A percentile compares a stretch with the other conserved stretches of the same genome.
Evolutionary conservation across 306 rosid genomes (phyloP).

Genomic region (Astragalus glycyphyllos): DNA sequence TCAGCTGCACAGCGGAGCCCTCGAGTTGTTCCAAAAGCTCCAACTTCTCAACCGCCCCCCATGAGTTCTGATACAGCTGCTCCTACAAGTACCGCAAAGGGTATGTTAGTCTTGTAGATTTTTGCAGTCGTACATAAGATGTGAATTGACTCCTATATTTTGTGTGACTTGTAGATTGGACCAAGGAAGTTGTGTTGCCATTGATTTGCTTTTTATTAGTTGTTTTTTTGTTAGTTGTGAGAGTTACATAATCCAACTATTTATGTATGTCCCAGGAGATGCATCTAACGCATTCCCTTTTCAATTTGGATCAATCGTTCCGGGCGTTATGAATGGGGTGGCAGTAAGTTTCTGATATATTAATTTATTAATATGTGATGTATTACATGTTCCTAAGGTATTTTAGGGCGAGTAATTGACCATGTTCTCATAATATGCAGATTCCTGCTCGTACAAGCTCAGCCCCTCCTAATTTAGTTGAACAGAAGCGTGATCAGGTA

Average conservation of each 20-base stretch:
- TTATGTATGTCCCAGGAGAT: slow-evolving; percentile 63
- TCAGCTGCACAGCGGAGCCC: slow-evolving; percentile 60
- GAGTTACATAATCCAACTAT: slow-evolving; percentile 35
- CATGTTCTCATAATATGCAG: slow-evolving; percentile 54
- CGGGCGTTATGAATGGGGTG: slow-evolving; percentile 74
- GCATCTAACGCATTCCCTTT: slow-evolving; percentile 65
- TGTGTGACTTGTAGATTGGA: slow-evolving; percentile 22
- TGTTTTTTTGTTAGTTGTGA: slow-evolving; percentile 26
- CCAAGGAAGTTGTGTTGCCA: not conserved
- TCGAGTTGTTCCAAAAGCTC: slow-evolving; percentile 69
- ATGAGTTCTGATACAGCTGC: slow-evolving; percentile 52
- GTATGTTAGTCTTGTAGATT: slow-evolving; percentile 51
- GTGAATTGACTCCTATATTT: slow-evolving; percentile 8
- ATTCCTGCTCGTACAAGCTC: slow-evolving; percentile 96
- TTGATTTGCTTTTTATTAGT: not conserved
- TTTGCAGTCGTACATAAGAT: not conserved
- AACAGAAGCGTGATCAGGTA: slow-evolving; percentile 91
- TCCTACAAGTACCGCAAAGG: slow-evolving; percentile 59
- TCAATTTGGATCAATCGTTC: slow-evolving; percentile 90
- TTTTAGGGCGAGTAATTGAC: slow-evolving; percentile 31
- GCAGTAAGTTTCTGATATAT: slow-evolving; percentile 55
- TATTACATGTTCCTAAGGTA: not conserved
- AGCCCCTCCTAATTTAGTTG: slow-evolving; percentile 97
- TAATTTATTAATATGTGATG: slow-evolving; percentile 21
- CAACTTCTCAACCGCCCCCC: slow-evolving; percentile 68